Evolutionary conservation across 495 filamentous ascomycete genomes (phyloP).

Genomic region (Copromyces sp.): DNA sequence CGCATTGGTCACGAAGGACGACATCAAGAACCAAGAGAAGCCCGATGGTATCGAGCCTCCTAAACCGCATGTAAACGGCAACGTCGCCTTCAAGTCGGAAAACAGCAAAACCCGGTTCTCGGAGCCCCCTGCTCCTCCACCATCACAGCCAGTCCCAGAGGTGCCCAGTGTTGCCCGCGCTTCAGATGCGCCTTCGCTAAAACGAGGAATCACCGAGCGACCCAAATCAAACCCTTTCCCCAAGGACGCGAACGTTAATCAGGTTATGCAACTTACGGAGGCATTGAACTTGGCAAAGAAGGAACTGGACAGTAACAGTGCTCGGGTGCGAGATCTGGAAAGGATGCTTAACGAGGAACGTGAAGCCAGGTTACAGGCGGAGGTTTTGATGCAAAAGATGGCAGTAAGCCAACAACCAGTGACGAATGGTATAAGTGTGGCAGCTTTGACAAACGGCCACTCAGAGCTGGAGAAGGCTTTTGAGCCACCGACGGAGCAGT

Average conservation of each 20-base stretch:
- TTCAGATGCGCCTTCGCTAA: conserved; percentile 48
- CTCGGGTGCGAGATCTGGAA: conserved; percentile 73
- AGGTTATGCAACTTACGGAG: conserved; percentile 72
- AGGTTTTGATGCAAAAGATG: conserved; percentile 64
- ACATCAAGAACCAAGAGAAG: conserved; percentile 52
- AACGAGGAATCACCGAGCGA: conserved; percentile 65
- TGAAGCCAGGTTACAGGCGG: conserved; percentile 68
- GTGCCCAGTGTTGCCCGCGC: conserved; percentile 64
- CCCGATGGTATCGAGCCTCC: conserved; percentile 35
- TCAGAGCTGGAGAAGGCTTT: conserved; percentile 28
- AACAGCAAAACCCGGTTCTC: conserved; percentile 62
- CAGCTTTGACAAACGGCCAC: conserved; percentile 21
- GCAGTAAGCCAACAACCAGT: conserved; percentile 40
- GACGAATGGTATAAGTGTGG: conserved; percentile 23
- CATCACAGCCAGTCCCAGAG: conserved; percentile 81
- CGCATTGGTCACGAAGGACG: conserved; percentile 59
- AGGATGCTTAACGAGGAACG: conserved; percentile 67
- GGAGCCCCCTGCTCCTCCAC: conserved; percentile 83
- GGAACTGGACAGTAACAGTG: conserved; percentile 70
- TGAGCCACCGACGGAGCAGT: conserved; percentile 28
- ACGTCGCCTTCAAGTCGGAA: conserved; percentile 40
- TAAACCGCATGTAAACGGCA: conserved; percentile 30
- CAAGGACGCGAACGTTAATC: conserved; percentile 52
- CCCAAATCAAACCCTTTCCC: conserved; percentile 46
- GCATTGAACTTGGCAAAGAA: conserved; percentile 68